Base-by-base conservation (phyloP, 2,329 filamentous ascomycete species). In the Aspergillus oerlinghausenensis region DNA sequence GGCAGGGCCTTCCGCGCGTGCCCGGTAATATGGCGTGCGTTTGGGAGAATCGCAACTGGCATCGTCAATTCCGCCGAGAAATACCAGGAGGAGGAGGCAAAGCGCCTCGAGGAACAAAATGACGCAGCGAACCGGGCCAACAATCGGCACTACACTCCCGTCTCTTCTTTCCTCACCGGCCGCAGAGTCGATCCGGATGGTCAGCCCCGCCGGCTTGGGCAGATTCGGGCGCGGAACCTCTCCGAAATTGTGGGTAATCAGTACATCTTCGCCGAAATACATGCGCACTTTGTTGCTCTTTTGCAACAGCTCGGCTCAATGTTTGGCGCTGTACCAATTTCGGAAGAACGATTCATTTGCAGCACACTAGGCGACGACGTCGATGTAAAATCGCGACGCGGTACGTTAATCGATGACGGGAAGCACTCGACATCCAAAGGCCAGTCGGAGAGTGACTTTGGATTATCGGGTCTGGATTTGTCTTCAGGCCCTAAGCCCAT, bases 201-300 rank as follows among this genome's bases (percentile, higher is more conserved):
- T 6, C 80, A 80, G 56, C 77, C 79, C 42, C 77, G 82, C 49
- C 73, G 80, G 8, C 76, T 75, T 4, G 80, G 80, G 50, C 80
- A 82, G 55, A 79, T 81, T 63, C 78, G 79, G 50, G 80, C 82
- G 23, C 79, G 82, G 59, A 82, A 80, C 54, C 70, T 85, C n/a
- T 77, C 79, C 14, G 82, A 85, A 65, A 83, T 85, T 51, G 80
- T 83, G 5, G 82, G 82, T 40, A 80, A 82, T 55, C 81, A 82
- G 56, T 78, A 80, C 68, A 81, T 85, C 61, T 85, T 85, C 62
- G 79, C 82, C 10, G 79, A 83, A 60, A 68, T 84, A 8, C 82
- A 85, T 66, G 77, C 77, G 32, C 73, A 80, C 54, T 84, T 85
- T 66, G 76, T 79, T 19, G 74, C 72, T n/a, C 64, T 81, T n/a